Evolutionary conservation across 495 filamentous ascomycete genomes (phyloP).

Genomic region (Hyphodiscus hymeniophilus): DNA sequence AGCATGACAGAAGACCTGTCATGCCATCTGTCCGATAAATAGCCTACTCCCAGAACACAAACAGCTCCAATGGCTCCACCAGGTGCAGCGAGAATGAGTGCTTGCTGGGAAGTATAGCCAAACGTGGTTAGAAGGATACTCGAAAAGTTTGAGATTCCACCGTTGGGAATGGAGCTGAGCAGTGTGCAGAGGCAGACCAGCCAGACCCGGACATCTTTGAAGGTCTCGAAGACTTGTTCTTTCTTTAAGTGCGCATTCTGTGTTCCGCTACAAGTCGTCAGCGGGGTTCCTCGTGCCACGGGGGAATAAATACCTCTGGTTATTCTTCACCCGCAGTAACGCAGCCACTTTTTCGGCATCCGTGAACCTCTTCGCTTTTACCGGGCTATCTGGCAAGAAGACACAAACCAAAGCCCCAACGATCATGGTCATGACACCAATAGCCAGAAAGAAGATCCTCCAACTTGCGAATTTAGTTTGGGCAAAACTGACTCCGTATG

Average conservation of each 20-base stretch:
- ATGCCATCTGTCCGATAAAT: conserved; percentile 47
- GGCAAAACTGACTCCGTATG: conserved; percentile 16
- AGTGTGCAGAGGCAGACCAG: conserved; percentile 14
- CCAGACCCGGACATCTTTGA: conserved; percentile 37
- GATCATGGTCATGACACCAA: conserved; percentile 50
- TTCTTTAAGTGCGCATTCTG: conserved; percentile 63
- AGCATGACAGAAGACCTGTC: conserved; percentile 43
- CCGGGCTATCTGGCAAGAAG: conserved; percentile 58
- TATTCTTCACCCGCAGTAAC: conserved; percentile 52
- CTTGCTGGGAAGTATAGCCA: conserved; percentile 46
- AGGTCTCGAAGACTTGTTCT: conserved; percentile 50
- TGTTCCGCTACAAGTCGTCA: conserved; percentile 37
- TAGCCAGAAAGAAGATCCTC: conserved; percentile 50
- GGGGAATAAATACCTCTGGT: conserved; percentile 33
- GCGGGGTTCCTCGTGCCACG: neutral
- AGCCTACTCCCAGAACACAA: conserved; percentile 48
- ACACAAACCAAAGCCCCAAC: conserved; percentile 53
- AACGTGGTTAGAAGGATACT: conserved; percentile 51
- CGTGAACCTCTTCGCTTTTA: conserved; percentile 59
- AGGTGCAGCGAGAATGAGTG: conserved; percentile 54
- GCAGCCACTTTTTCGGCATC: conserved; percentile 52
- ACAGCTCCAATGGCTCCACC: conserved; percentile 58
- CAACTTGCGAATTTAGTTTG: conserved; percentile 16
- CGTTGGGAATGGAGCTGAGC: conserved; percentile 16
- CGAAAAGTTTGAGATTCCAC: conserved; percentile 63